Evolutionary conservation across 768 basidiomycete genomes (phyloP).

Genomic region (Lactarius vividus): DNA sequence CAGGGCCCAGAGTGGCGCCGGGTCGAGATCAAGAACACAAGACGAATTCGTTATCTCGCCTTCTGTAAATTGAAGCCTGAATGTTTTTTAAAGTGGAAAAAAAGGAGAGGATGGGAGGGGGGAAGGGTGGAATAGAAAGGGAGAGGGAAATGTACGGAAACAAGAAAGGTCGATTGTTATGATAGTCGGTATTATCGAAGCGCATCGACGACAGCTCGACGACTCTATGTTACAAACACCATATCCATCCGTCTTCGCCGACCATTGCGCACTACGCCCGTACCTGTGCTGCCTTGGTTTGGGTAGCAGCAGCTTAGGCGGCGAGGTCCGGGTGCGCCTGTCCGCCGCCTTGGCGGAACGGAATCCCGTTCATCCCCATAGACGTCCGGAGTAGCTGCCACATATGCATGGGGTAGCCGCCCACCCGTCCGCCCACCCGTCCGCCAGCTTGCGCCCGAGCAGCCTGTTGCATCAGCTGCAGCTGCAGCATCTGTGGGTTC

Average conservation of each 20-base stretch:
- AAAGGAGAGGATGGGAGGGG: neutral
- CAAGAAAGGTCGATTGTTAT: neutral
- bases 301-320: neutral
- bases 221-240: neutral
- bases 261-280: constrained; percentile 19
- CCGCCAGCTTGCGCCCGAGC: constrained; percentile 24
- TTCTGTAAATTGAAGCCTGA: neutral
- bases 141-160: neutral
- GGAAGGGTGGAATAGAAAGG: neutral
- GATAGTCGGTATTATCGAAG: neutral
- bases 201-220: neutral
- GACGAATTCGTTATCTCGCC: neutral
- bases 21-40: no score
- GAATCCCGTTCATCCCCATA: constrained; percentile 10
- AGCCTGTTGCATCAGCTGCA: constrained; percentile 22
- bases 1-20: no score
- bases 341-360: constrained; percentile 7
- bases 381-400: neutral
- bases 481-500: constrained; percentile 20
- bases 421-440: constrained; percentile 12
- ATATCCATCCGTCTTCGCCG: neutral
- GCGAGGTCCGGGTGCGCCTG: constrained; percentile 1
- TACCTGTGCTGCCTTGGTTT: constrained; percentile 19
- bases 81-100: neutral
- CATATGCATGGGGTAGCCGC: neutral